Evolutionary conservation across 768 basidiomycete genomes (phyloP).

Genomic region (Piloderma croceum): DNA sequence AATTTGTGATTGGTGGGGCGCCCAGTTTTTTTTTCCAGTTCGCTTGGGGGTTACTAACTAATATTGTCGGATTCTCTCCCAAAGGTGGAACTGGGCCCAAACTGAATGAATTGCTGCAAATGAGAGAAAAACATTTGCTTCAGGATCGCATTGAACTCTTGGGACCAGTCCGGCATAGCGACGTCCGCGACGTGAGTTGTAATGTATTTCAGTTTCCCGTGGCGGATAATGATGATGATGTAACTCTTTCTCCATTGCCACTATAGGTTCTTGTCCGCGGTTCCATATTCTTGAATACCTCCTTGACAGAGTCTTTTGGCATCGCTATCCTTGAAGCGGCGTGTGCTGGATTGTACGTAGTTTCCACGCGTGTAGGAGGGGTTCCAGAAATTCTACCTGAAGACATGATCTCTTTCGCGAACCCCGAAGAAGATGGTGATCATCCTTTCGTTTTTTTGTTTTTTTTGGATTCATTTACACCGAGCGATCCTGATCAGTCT

Average conservation of each 20-base stretch:
- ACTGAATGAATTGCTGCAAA: conserved; percentile 89
- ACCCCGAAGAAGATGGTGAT: conserved; percentile 92
- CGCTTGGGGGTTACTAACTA: conserved; percentile 2
- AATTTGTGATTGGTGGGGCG: conserved; percentile 71
- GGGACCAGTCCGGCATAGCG: conserved; percentile 71
- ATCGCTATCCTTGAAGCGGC: conserved; percentile 98
- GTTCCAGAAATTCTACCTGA: conserved; percentile 91
- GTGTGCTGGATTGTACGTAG: conserved; percentile 89
- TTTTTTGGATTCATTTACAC: conserved; percentile 16
- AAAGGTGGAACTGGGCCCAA: conserved; percentile 97
- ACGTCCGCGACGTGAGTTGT: conserved; percentile 70
- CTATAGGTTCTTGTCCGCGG: conserved; percentile 77
- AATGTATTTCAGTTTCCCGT: too few relatives aligned
- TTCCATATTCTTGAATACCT: conserved; percentile 91
- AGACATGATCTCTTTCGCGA: conserved; percentile 94
- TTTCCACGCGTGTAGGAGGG: conserved; percentile 90
- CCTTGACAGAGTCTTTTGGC: conserved; percentile 93
- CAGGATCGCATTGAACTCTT: conserved; percentile 91
- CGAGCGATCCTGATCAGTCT: conserved; percentile 2
- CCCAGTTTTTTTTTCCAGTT: not conserved
- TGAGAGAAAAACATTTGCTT: conserved; percentile 84
- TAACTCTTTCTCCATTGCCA: not conserved
- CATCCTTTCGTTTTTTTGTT: too few relatives aligned
- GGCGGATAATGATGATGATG: too few relatives aligned
- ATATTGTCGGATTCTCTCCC: too few relatives aligned